Base-by-base conservation (phyloP, 1,284 basidiomycete species). In the Apiotrichum siamense region DNA sequence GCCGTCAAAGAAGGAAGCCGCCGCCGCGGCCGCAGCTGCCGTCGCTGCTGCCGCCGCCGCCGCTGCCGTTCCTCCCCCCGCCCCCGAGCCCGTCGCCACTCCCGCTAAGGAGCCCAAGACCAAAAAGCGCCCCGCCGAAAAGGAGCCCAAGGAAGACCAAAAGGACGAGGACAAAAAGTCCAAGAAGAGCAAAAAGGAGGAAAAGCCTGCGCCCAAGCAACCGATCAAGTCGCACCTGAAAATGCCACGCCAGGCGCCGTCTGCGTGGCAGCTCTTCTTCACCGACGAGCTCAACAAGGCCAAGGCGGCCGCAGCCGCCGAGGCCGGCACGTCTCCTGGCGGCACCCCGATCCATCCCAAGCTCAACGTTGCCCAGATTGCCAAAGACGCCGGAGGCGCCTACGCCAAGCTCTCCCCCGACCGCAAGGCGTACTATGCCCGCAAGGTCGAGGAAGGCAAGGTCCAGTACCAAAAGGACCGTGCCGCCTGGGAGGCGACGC, bases 221-320 rank as follows among this genome's bases (percentile, higher is more conserved):
- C 66, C 70, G 9, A 60, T 70, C 32, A 76, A 76, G 61, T 79
- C 78, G 11, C 75, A 74, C 24, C 78, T 96, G 52, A 85, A 85
- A 53, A 90, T 88, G 29, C 92, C 92, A 39, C 93, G 93, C 76
- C 81, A 93, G 65, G 88, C 92, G 13, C 90, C 88, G 6, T 93
- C 89, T 6, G 89, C 91, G 38, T 97, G 92, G 92, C 92, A 97
- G 75, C 81, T 97, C 47, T 97, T 91, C 77, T 96, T 97, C 74
- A 91, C 89, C 33, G 90, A 96, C 71, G 92, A 90, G 83, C 89
- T 97, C 61, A 85, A 87, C 72, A 82, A 84, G 66, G 88, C 91
- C 72, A 91, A 92, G 76, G 82, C 83, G 1, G 65, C 67, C 20
- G 66, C 69, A 7, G 56, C 86, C 59, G 54, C 54, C 31, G 58